Evolutionary conservation across 441 rosid species (phyloP).

Genomic region (Codiaeum variegatum): DNA sequence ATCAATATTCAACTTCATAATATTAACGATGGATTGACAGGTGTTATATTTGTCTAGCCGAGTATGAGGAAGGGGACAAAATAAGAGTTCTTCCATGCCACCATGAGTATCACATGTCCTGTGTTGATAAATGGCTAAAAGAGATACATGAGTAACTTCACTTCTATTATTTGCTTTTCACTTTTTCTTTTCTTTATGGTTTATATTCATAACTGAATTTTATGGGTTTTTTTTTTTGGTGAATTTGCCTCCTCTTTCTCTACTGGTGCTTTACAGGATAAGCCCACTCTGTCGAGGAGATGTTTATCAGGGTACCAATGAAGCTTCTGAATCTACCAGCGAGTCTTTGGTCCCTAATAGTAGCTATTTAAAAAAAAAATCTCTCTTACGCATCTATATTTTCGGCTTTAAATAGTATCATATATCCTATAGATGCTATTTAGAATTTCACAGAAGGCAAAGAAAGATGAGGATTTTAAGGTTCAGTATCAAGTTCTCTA

Average conservation of each 20-base stretch:
- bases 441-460: not conserved
- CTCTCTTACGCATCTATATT: not conserved
- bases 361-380: too few relatives aligned
- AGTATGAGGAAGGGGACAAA: slow-evolving; percentile 64
- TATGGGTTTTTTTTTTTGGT: not conserved
- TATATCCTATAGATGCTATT: not conserved
- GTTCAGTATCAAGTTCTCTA: not conserved
- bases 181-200: not conserved
- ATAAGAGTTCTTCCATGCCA: slow-evolving; percentile 75
- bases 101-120: slow-evolving; percentile 69
- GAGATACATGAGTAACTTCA: slow-evolving; percentile 65
- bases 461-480: not conserved
- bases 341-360: slow-evolving; percentile 17
- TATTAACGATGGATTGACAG: slow-evolving; percentile 25
- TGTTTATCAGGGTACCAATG: slow-evolving; percentile 37
- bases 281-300: slow-evolving; percentile 73
- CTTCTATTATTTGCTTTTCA: not conserved
- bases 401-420: not conserved
- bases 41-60: slow-evolving; percentile 66
- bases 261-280: slow-evolving; percentile 36
- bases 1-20: not conserved
- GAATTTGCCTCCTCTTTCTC: not conserved
- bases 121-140: slow-evolving; percentile 81
- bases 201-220: not conserved
- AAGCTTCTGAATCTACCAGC: slow-evolving; percentile 16